These are phyloP conservation scores for Penstemon eatonii DNA, from an alignment of 257 asterid genomes.

Conservation along the genomic window DNA sequence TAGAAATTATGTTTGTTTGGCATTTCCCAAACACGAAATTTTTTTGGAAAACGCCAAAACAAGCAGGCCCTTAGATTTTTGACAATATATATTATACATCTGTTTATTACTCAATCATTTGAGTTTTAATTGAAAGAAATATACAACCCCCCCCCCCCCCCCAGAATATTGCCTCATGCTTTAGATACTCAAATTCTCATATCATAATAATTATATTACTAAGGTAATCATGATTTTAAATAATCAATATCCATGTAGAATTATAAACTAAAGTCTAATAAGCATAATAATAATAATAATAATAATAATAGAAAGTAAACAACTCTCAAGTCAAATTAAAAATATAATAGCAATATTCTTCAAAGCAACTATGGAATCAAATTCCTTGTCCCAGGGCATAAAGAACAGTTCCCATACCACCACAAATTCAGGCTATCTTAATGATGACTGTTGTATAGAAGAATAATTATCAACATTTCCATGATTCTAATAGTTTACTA, in stretches of 20 bases:
- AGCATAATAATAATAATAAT: no score
- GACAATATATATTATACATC: neutral
- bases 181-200: slow-evolving; percentile 10
- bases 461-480: no score
- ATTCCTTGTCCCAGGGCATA: no score
- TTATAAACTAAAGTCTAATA: neutral
- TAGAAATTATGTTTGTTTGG: no score
- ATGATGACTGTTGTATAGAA: no score
- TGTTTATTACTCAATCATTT: neutral
- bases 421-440: neutral
- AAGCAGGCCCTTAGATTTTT: no score
- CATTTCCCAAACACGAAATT: no score
- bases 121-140: neutral
- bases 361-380: no score
- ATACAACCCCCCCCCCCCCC: neutral
- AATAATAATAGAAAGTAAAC: neutral
- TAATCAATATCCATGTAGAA: neutral
- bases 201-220: slow-evolving; percentile 6
- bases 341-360: no score
- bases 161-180: neutral
- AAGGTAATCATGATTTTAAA: neutral
- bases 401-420: neutral
- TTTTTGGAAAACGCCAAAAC: no score
- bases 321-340: slow-evolving; percentile 14
- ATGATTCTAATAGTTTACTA: no score